Evolutionary conservation across 768 basidiomycete species (phyloP), one percentile per base, ranked within the genome.

Genomic region (Psilocybe azurescens): DNA sequence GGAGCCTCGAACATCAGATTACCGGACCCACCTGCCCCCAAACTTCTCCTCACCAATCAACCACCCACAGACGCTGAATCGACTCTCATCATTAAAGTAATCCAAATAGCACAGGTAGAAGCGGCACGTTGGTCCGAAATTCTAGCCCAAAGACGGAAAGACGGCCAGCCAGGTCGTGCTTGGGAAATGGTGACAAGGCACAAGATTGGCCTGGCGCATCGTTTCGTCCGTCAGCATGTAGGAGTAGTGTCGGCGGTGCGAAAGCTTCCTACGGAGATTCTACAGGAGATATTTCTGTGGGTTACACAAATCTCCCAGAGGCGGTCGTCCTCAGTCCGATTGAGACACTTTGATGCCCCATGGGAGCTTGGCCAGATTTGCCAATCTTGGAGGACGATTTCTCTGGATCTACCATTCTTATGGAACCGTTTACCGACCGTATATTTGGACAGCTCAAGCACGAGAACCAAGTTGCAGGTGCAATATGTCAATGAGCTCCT

Each of bases 221-320:
- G 58, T 5, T 74, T 74, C 47, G 56, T 70, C 30, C 56, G 59
- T 28, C 63, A 67, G 30, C 72, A 73, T 39, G 57, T 64, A 20
- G 59, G 41, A 9, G 54, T 72, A 9, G 30, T 72, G 32, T 70
- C 71, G 5, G 59, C 66, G 50, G 53, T 71, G 8, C 69, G 72
- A 14, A 62, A 61, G 8, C 38, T 74, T 18, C 72, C 73, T 6
- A 50, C 61, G 1, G 72, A 74, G 60, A 55, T 73, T 24, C 51
- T 68, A 2, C 64, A 67, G 51, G 67, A 69, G 36, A 69, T 74
- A 39, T 71, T 74, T 51, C 38, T 62, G 13, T 60, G 56, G 56
- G 36, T 44, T 56, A 58, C 52, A 51, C 57, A 56, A 47, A 44
- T 48, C 41, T 38, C 53, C 51, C 24, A 24, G 24, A 24, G 24